Evolutionary conservation across 352 stramenopile species (phyloP).

Genomic region (Phytophthora tentaculata): DNA sequence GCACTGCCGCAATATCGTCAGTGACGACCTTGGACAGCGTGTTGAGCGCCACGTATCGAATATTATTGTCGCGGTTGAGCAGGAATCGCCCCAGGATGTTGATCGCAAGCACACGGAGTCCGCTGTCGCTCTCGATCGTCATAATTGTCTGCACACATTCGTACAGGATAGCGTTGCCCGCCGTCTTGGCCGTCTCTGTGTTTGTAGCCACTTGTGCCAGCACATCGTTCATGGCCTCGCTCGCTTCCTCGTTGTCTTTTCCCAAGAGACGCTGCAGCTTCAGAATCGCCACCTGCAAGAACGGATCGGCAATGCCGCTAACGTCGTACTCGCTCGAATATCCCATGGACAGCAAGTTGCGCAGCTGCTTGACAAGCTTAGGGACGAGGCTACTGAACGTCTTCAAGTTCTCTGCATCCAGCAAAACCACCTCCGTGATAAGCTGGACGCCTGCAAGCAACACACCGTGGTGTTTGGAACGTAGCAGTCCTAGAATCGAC

Average conservation of each 20-base stretch:
- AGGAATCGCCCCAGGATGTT: slow-evolving; percentile 99
- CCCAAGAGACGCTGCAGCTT: slow-evolving; percentile 96
- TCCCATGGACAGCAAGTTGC: slow-evolving; percentile 97
- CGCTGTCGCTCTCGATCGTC: slow-evolving; percentile 97
- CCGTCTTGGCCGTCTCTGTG: slow-evolving; percentile 99
- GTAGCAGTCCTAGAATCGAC: slow-evolving; percentile 94
- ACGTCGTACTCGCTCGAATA: slow-evolving; percentile 99
- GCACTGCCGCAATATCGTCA: slow-evolving; percentile 93
- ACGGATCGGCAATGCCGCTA: slow-evolving; percentile 98
- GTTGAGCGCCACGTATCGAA: slow-evolving; percentile 99
- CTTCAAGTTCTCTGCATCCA: slow-evolving; percentile 80
- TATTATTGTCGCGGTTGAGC: slow-evolving; percentile 99
- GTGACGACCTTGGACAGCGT: slow-evolving; percentile 94
- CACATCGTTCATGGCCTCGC: slow-evolving; percentile 96
- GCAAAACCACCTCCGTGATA: slow-evolving; percentile 93
- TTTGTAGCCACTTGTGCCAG: slow-evolving; percentile 99
- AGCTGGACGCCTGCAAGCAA: slow-evolving; percentile 97
- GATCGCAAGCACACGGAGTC: slow-evolving; percentile 96
- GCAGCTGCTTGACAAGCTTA: slow-evolving; percentile 85
- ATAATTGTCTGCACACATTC: slow-evolving; percentile 99
- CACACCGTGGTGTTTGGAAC: slow-evolving; percentile 96
- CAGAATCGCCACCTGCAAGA: slow-evolving; percentile 93
- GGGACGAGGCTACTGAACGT: slow-evolving; percentile 81
- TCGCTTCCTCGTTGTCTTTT: slow-evolving; percentile 94
- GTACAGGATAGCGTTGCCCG: slow-evolving; percentile 99